Conservation (phyloP, 768 basidiomycete genomes). For the Lentinula guzmanii region DNA sequence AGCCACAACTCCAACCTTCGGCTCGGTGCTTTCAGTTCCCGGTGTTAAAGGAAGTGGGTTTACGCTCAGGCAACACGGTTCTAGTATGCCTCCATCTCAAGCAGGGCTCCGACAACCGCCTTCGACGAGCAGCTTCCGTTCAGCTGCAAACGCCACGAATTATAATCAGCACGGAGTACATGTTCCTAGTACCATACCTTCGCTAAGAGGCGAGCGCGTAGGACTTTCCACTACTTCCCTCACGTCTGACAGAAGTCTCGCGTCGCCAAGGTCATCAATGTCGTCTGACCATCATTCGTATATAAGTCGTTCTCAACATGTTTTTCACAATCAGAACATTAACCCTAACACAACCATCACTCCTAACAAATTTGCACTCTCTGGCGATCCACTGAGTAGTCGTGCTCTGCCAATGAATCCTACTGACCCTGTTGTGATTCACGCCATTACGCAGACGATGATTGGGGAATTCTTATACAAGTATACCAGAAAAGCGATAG, state of each 20-base stretch:
- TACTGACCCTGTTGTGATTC: slow-evolving; percentile 88
- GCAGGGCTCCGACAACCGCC: slow-evolving; percentile 63
- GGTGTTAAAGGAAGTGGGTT: slow-evolving; percentile 28
- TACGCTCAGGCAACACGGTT: slow-evolving; percentile 56
- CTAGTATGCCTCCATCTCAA: slow-evolving; percentile 69
- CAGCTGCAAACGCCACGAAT: slow-evolving; percentile 56
- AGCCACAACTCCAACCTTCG: slow-evolving; percentile 82
- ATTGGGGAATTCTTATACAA: slow-evolving; percentile 99
- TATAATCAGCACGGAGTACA: slow-evolving; percentile 42
- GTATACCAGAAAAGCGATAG: slow-evolving; percentile 86
- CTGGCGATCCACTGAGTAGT: slow-evolving; percentile 7
- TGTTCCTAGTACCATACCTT: slow-evolving; percentile 33
- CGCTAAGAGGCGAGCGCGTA: slow-evolving; percentile 33
- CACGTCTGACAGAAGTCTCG: slow-evolving; percentile 58
- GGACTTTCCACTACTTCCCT: slow-evolving; percentile 68
- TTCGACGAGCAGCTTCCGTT: slow-evolving; percentile 80
- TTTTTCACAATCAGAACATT: slow-evolving; percentile 9
- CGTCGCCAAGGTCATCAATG: slow-evolving; percentile 75
- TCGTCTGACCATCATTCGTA: slow-evolving; percentile 69
- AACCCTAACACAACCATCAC: slow-evolving; percentile 23
- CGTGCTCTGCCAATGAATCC: slow-evolving; percentile 30
- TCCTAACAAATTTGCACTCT: neutral
- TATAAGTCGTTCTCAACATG: slow-evolving; percentile 28
- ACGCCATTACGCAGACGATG: slow-evolving; percentile 99
- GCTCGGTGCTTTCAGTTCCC: slow-evolving; percentile 52